Evolutionary conservation across 2,329 filamentous ascomycete genomes (phyloP).

Genomic region (Penicillium fuscoglaucum): DNA sequence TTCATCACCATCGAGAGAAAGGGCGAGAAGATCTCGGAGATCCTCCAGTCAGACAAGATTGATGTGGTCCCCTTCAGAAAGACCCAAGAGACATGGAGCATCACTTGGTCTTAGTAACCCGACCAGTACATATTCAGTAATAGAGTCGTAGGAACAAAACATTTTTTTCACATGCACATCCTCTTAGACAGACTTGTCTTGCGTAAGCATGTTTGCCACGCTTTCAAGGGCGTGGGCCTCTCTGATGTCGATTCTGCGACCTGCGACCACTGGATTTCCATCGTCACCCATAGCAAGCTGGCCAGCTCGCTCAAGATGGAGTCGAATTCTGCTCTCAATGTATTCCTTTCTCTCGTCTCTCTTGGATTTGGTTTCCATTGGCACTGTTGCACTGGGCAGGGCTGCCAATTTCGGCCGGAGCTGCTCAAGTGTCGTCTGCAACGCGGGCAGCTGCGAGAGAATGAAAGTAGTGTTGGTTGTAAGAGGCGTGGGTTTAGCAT

Average conservation of each 20-base stretch:
- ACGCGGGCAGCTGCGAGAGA: conserved; percentile 76
- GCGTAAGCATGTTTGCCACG: conserved; percentile 40
- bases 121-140: conserved; percentile 13
- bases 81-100: conserved; percentile 54
- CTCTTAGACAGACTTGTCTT: conserved; percentile 20
- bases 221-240: conserved; percentile 46
- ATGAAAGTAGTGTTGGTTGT: conserved; percentile 64
- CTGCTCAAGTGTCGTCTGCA: conserved; percentile 68
- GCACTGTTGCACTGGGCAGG: conserved; percentile 39
- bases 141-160: conserved; percentile 5
- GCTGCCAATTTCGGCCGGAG: conserved; percentile 64
- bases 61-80: conserved; percentile 67
- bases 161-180: background rate
- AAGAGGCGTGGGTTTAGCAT: conserved; percentile 38
- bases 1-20: conserved; percentile 60
- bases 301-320: conserved; percentile 67
- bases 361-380: conserved; percentile 53
- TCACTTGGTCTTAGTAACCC: conserved; percentile 34
- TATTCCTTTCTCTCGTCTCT: conserved; percentile 75
- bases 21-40: conserved; percentile 56
- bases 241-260: conserved; percentile 41
- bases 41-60: conserved; percentile 56
- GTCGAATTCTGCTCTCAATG: conserved; percentile 74
- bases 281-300: conserved; percentile 38
- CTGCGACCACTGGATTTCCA: conserved; percentile 37